Evolutionary conservation across 2,329 filamentous ascomycete species (phyloP).

Genomic region (Pseudogymnoascus sp.): DNA sequence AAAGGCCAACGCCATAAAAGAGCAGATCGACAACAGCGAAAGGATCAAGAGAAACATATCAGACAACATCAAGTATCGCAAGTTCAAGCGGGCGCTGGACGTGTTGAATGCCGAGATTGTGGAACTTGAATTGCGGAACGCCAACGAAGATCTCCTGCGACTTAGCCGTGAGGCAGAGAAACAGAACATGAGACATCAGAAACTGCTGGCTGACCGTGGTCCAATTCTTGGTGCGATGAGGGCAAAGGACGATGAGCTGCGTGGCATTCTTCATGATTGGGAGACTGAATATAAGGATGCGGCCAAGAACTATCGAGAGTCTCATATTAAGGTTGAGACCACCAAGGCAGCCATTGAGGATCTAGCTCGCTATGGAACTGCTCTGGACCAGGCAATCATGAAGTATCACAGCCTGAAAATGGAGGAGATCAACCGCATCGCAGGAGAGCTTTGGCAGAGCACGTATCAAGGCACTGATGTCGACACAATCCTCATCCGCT

Average conservation of each 20-base stretch:
- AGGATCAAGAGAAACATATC: conserved; percentile 77
- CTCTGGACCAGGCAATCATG: conserved; percentile 95
- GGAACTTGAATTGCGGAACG: conserved; percentile 69
- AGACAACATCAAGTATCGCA: conserved; percentile 82
- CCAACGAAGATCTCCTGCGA: conserved; percentile 70
- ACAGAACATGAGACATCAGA: conserved; percentile 60
- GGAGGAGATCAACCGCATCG: conserved; percentile 94
- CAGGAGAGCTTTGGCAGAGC: conserved; percentile 91
- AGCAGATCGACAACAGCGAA: conserved; percentile 70
- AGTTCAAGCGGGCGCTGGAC: conserved; percentile 60
- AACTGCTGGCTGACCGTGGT: conserved; percentile 62
- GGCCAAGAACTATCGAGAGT: conserved; percentile 69
- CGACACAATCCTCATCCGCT: conserved; percentile 90
- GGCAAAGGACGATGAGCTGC: conserved; percentile 74
- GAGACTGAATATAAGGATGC: conserved; percentile 81
- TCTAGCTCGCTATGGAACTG: conserved; percentile 69
- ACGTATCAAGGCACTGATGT: conserved; percentile 97
- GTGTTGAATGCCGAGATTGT: conserved; percentile 60
- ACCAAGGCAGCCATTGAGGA: conserved; percentile 92
- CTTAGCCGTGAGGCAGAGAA: conserved; percentile 61
- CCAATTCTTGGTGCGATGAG: conserved; percentile 70
- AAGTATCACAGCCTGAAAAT: conserved; percentile 94
- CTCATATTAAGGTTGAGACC: conserved; percentile 81
- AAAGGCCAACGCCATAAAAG: conserved; percentile 68
- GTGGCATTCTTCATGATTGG: conserved; percentile 67